Percentiles rank a stretch among this genome's conserved stretches.
phyloP scores from a whole-genome alignment of 352 stramenopile genomes.

The Globisporangium spiculum region DNA sequence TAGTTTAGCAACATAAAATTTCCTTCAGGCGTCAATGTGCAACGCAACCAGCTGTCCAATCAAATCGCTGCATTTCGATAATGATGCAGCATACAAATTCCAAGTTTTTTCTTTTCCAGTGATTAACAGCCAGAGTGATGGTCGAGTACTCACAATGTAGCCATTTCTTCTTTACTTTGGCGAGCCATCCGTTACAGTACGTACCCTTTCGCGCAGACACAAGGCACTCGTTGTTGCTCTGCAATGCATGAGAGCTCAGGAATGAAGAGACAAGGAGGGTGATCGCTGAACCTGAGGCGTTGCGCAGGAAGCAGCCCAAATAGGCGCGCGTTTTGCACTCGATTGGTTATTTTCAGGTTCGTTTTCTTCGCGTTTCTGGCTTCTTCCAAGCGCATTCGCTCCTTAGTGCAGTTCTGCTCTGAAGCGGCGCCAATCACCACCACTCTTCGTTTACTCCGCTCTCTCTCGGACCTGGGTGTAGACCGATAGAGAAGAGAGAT shows the following conservation, averaged over 20 bases:
- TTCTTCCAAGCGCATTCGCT: neutral
- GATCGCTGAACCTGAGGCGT: neutral
- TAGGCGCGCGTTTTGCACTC: neutral
- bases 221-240: neutral
- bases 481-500: neutral
- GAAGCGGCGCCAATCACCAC: neutral
- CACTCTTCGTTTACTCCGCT: conserved; percentile 7
- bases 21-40: too few relatives aligned
- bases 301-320: neutral
- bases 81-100: conserved; percentile 2
- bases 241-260: neutral
- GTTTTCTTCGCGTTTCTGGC: neutral
- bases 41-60: too few relatives aligned
- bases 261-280: neutral
- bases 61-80: too few relatives aligned
- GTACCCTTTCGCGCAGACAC: neutral
- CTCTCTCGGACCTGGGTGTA: neutral
- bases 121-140: neutral
- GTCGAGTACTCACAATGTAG: conserved; percentile 2
- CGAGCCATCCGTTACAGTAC: conserved; percentile 4
- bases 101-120: conserved; percentile 6
- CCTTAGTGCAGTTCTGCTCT: neutral
- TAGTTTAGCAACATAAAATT: too few relatives aligned
- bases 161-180: conserved; percentile 1
- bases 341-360: conserved; percentile 9